Base-by-base conservation (phyloP, 2,329 filamentous ascomycete genomes). In the Mycocentrospora acerina region DNA sequence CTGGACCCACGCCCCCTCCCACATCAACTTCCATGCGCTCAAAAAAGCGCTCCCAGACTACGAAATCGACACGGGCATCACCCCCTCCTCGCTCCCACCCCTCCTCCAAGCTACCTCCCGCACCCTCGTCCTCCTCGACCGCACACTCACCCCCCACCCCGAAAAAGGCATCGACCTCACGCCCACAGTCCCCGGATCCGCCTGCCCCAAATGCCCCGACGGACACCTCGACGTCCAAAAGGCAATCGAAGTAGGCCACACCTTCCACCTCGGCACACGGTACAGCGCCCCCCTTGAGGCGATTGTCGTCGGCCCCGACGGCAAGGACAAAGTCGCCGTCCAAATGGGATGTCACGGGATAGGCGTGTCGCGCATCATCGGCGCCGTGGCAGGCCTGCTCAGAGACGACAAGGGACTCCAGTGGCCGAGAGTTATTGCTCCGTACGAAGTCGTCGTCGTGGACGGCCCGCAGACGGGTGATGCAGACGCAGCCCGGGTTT, bases 321-420 rank as follows among this genome's bases (percentile, higher is more conserved):
- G 48, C 51, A 45, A 26, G 19, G 49, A 68, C 12, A 64, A 65
- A 7, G 74, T 81, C 0, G 75, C 82, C 0, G 77, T 95, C 58
- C 82, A 95, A 50, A 98, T 98, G 93, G 93, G 93, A 38, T 98
- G 93, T 64, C 89, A 96, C 61, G 93, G 93, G 1, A 94, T 98
- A 45, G 93, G 93, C 2, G 82, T 98, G 13, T 95, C 90, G 4
- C 85, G 93, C 29, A 83, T 98, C 55, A 84, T 98, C 45, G 90
- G 85, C 7, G 89, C 93, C 2, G 81, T 93, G 1, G 90, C 90
- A 1, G 85, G 91, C 48, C 78, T 85, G 26, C 73, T 89, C 8
- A 77, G 82, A 0, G 88, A 95, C 51, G 60, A 76, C 2, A 3
- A 79, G 73, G 58, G 93, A 0, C 75, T 97, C 7, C 89, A 88